Percentiles rank a stretch among this genome's conserved stretches.
phyloP scores from a whole-genome alignment of 495 filamentous ascomycete genomes.

The Ramalina intermedia region DNA sequence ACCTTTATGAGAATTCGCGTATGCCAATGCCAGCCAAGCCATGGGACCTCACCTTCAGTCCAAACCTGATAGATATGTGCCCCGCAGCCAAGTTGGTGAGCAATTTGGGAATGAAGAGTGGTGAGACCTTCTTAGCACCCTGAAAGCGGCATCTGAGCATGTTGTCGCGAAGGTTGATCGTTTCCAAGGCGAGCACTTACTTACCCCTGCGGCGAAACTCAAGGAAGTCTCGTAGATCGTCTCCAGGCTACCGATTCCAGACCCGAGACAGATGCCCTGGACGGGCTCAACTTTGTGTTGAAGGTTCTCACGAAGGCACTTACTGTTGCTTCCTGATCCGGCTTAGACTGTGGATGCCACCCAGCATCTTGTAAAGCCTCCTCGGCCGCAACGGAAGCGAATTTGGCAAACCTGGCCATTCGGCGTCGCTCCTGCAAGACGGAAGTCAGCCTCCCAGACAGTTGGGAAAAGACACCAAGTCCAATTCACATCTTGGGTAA shows the following conservation, averaged over 20 bases:
- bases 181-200: conserved; percentile 22
- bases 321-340: conserved; percentile 56
- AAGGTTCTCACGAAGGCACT: too few species aligned
- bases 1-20: too few species aligned
- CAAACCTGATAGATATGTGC: conserved; percentile 84
- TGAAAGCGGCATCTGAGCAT: conserved; percentile 15
- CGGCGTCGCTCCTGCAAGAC: conserved; percentile 50
- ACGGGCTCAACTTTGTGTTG: background rate
- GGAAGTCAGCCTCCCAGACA: background rate
- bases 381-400: conserved; percentile 72
- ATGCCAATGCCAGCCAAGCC: background rate
- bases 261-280: conserved; percentile 81
- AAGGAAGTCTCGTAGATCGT: conserved; percentile 75
- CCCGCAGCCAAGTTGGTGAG: conserved; percentile 91
- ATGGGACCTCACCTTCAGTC: conserved; percentile 46
- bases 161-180: background rate
- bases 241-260: conserved; percentile 86
- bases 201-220: conserved; percentile 55
- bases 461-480: background rate
- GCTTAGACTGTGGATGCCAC: conserved; percentile 50
- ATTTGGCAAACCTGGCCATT: conserved; percentile 87
- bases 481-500: background rate
- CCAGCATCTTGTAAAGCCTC: conserved; percentile 77
- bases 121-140: conserved; percentile 86
- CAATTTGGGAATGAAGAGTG: conserved; percentile 80